Conservation (phyloP, 225 moss, liverwort and hornwort genomes). For the Thuidium tamariscinum region DNA sequence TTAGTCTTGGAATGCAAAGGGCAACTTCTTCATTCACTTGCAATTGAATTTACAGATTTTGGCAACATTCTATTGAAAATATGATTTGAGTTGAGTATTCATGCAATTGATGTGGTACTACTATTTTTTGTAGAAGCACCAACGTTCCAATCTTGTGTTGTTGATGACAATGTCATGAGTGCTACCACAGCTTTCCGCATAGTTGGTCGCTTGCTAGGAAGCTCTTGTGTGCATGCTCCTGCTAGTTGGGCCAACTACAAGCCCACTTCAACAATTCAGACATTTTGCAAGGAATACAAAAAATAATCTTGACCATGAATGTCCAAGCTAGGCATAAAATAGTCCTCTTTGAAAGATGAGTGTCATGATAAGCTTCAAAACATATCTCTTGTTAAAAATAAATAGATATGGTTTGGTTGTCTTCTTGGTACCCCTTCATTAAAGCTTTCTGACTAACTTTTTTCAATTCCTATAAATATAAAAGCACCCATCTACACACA, state of each 20-base stretch:
- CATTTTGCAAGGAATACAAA: background rate
- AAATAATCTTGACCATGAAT: too few relatives aligned
- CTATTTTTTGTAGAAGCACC: conserved; percentile 6
- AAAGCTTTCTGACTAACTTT: too few relatives aligned
- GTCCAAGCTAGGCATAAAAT: background rate
- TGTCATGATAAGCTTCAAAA: background rate
- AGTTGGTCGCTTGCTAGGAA: conserved; percentile 55
- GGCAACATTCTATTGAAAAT: background rate
- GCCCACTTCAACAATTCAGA: background rate
- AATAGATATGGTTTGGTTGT: background rate
- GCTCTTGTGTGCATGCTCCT: conserved; percentile 71
- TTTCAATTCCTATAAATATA: background rate
- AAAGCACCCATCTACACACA: background rate
- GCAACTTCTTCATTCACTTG: background rate
- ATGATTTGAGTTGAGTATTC: background rate
- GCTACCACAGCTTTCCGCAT: conserved; percentile 84
- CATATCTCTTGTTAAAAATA: background rate
- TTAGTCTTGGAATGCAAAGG: background rate
- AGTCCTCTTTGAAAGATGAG: too few relatives aligned
- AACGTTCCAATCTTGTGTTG: conserved; percentile 69
- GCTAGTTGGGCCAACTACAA: conserved; percentile 73
- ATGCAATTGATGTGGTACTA: background rate
- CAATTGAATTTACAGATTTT: background rate
- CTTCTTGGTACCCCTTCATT: too few relatives aligned
- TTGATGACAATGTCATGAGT: conserved; percentile 75